Evolutionary conservation across 352 stramenopile species (phyloP), one percentile per base, ranked within the genome.

Genomic region (Pythium coloratum): DNA sequence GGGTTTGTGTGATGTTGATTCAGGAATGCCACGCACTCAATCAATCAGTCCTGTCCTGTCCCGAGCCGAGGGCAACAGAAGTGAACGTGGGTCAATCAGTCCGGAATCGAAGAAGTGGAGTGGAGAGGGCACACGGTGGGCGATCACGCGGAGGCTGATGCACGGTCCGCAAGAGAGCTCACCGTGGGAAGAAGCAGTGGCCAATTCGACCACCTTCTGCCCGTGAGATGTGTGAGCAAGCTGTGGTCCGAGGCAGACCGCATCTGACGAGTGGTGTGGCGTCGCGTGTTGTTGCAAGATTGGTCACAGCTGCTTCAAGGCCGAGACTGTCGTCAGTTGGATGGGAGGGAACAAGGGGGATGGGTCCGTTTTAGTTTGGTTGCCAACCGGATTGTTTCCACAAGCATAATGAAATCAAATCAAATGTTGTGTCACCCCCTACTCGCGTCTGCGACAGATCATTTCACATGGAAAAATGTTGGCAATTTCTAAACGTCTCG

Each of bases 321-420:
- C n/a, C 12, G 14, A 30, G 46, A 53, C 46, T 53, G 46, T 53
- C 46, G 46, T 53, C 46, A 53, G 46, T n/a, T 30, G 46, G 46
- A 53, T 28, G 46, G n/a, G 42, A 50, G 42, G 42, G 46, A 30
- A 53, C 6, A n/a, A 53, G 16, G 46, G n/a, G 46, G 46, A 53
- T 53, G 46, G 46, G 46, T 18, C 4, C 14, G 2, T 30, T 32
- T 32, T 53, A 53, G n/a, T 53, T 44, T 14, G 12, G 36, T 24
- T 46, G 38, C 38, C 38, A 14, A n/a, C 9, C 38, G 38, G 10
- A 46, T 42, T 9, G 38, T 18, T 13, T n/a, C 9, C 38, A n/a
- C 9, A 14, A 9, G 10, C 18, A 50, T 14, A 8, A 12, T 50
- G 46, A 30, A 53, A 53, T 53, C 46, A n/a, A 53, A n/a, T 53